These are phyloP conservation scores for Cicer cuneatum DNA, from an alignment of 306 rosid species.

Conservation along the genomic window DNA sequence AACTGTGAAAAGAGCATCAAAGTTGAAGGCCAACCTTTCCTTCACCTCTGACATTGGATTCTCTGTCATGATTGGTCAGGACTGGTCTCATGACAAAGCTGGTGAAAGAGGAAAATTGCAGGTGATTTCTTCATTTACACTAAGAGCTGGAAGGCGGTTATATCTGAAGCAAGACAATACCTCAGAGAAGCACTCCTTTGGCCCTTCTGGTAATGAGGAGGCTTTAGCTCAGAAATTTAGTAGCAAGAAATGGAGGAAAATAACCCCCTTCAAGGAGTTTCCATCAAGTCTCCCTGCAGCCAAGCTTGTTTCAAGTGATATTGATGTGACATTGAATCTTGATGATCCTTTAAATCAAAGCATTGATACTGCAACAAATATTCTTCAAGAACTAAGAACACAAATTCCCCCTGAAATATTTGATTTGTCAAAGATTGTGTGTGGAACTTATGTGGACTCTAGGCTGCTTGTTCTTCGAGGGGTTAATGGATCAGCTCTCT, in stretches of 20 bases:
- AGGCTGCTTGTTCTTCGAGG: slow-evolving; percentile 83
- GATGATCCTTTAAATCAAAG: slow-evolving; percentile 63
- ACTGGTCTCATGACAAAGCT: slow-evolving; percentile 89
- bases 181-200: slow-evolving; percentile 51
- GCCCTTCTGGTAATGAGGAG: slow-evolving; percentile 53
- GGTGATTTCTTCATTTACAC: slow-evolving; percentile 60
- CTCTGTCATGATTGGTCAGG: slow-evolving; percentile 74
- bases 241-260: slow-evolving; percentile 79
- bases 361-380: slow-evolving; percentile 59
- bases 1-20: slow-evolving; percentile 61
- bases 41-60: slow-evolving; percentile 71
- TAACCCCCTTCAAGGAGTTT: slow-evolving; percentile 79
- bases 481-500: slow-evolving; percentile 91
- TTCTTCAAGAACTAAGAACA: slow-evolving; percentile 71
- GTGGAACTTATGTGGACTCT: slow-evolving; percentile 93
- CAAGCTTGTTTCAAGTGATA: slow-evolving; percentile 70
- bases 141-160: slow-evolving; percentile 73
- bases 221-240: slow-evolving; percentile 69
- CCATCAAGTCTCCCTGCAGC: slow-evolving; percentile 93
- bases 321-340: slow-evolving; percentile 68
- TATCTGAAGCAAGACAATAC: slow-evolving; percentile 69
- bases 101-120: slow-evolving; percentile 79
- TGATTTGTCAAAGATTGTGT: slow-evolving; percentile 86
- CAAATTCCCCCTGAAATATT: slow-evolving; percentile 92
- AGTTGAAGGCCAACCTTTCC: slow-evolving; percentile 59